Percentiles rank a stretch among this genome's conserved stretches.
Conservation (phyloP, 805 yeast genomes). For the Maudiozyma barnettii region DNA sequence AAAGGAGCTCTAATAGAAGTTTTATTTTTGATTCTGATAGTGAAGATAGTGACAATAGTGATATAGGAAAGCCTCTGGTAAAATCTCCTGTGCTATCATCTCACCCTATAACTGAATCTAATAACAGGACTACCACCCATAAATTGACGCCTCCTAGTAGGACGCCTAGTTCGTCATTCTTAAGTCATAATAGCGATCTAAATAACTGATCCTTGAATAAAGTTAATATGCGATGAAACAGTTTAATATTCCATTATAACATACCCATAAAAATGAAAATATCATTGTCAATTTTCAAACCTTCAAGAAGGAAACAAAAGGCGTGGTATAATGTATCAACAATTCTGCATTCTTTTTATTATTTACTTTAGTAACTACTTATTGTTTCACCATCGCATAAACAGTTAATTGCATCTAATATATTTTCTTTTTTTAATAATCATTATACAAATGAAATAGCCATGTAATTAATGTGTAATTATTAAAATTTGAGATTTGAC, state of each 20-base stretch:
- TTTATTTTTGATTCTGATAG: conserved; percentile 27
- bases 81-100: not conserved
- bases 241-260: not conserved
- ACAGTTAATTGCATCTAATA: too few relatives aligned
- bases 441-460: too few relatives aligned
- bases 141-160: conserved; percentile 4
- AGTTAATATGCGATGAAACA: not conserved
- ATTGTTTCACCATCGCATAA: too few relatives aligned
- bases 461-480: too few relatives aligned
- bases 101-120: not conserved
- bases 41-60: conserved; percentile 18
- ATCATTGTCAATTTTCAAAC: too few relatives aligned
- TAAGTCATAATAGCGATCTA: not conserved
- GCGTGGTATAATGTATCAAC: too few relatives aligned
- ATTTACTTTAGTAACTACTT: too few relatives aligned
- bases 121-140: not conserved
- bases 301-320: too few relatives aligned
- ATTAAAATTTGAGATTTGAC: too few relatives aligned
- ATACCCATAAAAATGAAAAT: not conserved
- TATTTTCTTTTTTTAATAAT: too few relatives aligned
- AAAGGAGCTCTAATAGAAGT: conserved; percentile 16
- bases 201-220: not conserved
- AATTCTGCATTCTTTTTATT: too few relatives aligned
- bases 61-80: not conserved
- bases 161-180: conserved; percentile 4